Base-by-base conservation (phyloP, 129 eudicot species). In the Flaveria ramosissima region DNA sequence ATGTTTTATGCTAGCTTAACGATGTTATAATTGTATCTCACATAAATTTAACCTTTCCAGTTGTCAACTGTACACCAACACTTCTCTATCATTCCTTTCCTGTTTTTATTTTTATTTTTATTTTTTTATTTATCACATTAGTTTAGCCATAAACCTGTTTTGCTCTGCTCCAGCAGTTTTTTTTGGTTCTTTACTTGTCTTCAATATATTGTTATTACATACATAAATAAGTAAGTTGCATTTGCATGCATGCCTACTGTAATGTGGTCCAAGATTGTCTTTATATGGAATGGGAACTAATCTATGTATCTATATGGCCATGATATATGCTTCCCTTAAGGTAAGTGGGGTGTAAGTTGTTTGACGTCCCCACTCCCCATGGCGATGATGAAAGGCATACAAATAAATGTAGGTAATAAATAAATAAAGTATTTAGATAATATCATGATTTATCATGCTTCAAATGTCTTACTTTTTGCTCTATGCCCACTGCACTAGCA, bases 221-320 rank as follows among this genome's bases (percentile, higher is more conserved):
- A 19, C 17, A 66, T 76, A 48, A 76, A 65, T 15, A 32, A 17
- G 24, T 41, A 48, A 65, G 73, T 32, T 50, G 80, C 50, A 32
- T 65, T 11, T 75, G 19, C 51, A 50, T 16, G 55, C 30, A 42
- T 67, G 30, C 6, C 74, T 67, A 20, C 2, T 77, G 67, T 36
- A 65, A 13, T 10, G 50, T 45, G 42, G 30, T 41, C 30, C 80
- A 39, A 66, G 53, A 9, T 36, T 66, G 26, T 67, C 42, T 75
- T 43, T n/a, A 55, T 75, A 62, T 24, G 3, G n/a, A 75, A 24
- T 26, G 16, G 8, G 46, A 75, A 46, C 50, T 10, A 14, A 30
- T 30, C 36, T 48, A 27, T 20, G 80, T 76, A 36, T 1, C 20
- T 63, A 12, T 30, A 17, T 46, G 47, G 16, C 30, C 30, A 26